These are phyloP conservation scores for Lasiosphaeriaceae sp. DNA, from an alignment of 495 filamentous ascomycete species.

Conservation along the genomic window DNA sequence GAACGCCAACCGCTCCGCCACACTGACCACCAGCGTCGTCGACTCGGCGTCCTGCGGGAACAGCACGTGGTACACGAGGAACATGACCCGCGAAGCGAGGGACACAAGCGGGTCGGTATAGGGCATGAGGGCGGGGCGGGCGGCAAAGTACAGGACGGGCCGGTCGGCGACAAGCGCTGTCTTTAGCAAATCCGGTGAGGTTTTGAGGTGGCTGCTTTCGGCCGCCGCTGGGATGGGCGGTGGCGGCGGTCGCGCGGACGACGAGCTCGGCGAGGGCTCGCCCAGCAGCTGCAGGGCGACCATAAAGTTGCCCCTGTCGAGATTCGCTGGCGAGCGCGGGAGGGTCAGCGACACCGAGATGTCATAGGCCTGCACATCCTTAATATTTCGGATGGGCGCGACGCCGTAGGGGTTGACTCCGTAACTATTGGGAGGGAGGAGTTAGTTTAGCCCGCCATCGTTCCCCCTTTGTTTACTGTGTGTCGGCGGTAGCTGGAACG, in stretches of 20 bases:
- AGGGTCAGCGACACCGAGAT: slow-evolving; percentile 55
- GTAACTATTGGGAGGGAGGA: too few relatives aligned
- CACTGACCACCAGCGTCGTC: slow-evolving; percentile 56
- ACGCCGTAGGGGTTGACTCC: slow-evolving; percentile 52
- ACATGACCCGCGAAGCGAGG: slow-evolving; percentile 36
- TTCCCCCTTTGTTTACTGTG: too few relatives aligned
- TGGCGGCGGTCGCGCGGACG: background rate
- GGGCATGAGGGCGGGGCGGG: slow-evolving; percentile 37
- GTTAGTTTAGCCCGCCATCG: too few relatives aligned
- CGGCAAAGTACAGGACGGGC: slow-evolving; percentile 31
- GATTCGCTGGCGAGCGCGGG: slow-evolving; percentile 57
- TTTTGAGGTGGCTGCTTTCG: background rate
- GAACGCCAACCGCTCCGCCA: slow-evolving; percentile 72
- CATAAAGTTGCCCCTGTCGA: slow-evolving; percentile 85
- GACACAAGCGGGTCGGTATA: slow-evolving; percentile 38
- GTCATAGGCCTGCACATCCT: slow-evolving; percentile 59
- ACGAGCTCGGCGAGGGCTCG: background rate
- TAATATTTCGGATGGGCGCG: slow-evolving; percentile 37
- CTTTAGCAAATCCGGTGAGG: slow-evolving; percentile 5
- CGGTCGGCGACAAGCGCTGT: slow-evolving; percentile 17
- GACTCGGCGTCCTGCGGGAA: slow-evolving; percentile 37
- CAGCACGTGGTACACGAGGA: slow-evolving; percentile 40
- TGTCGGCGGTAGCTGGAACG: too few relatives aligned
- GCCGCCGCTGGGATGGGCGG: background rate
- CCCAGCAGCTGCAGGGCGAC: slow-evolving; percentile 64